Evolutionary conservation across 768 basidiomycete species (phyloP), one percentile per base, ranked within the genome.

Genomic region (Amanita rimosa): DNA sequence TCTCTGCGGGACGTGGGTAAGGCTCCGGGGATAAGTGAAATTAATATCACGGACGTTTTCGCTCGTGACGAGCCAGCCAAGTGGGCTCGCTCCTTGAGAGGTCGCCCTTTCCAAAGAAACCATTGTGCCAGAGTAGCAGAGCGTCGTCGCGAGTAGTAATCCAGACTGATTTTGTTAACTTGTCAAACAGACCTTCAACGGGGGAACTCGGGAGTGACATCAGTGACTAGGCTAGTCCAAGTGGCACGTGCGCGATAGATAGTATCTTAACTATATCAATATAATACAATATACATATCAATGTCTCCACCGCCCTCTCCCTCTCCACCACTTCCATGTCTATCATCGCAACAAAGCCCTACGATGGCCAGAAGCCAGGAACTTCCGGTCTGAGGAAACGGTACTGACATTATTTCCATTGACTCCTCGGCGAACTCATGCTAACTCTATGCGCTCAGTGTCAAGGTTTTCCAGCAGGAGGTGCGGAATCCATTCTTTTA

Each of bases 391-490:
- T 98, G 41, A 78, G 96, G 60, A 98, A 98, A 75, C 80, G 93
- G 91, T 90, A 26, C 11, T n/a, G n/a, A n/a, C n/a, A n/a, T n/a
- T n/a, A n/a, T n/a, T n/a, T n/a, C n/a, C n/a, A n/a, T n/a, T n/a
- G n/a, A n/a, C n/a, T n/a, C n/a, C n/a, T n/a, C 44, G 50, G 29
- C 37, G 43, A 34, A 44, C 48, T 53, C 36, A 51, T 47, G 52
- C 31, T 51, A 54, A 54, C 57, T 48, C 57, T 50, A n/a, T n/a
- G n/a, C n/a, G 6, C 17, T 34, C 62, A 94, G 91, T 60, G 96
- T 98, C 65, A 97, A 95, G 70, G 81, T 98, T 58, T 99, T 99
- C 78, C 89, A 99, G 69, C 91, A 97, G 65, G 76, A 89, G 79
- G 92, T 90, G 57, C 55, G 19, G 74, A 31, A 10, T 54, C 60